A percentile compares a stretch with the other conserved stretches of the same genome.
phyloP scores from a whole-genome alignment of 805 yeast genomes.

The Metschnikowia lunata region DNA sequence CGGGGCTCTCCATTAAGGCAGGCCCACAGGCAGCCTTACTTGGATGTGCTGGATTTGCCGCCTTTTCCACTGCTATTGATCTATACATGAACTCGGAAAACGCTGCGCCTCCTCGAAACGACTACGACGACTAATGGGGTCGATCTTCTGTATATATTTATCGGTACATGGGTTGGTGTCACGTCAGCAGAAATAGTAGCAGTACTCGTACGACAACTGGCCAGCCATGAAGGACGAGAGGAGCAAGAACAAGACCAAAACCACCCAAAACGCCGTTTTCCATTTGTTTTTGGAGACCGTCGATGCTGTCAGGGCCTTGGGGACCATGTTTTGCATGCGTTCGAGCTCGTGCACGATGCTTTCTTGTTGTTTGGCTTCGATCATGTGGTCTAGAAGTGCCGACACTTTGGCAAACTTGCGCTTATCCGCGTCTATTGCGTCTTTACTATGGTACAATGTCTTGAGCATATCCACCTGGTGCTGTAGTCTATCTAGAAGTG shows the following conservation, averaged over 20 bases:
- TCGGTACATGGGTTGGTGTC: too few relatives aligned
- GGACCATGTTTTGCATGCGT: constrained; percentile 15
- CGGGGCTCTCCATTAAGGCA: constrained; percentile 84
- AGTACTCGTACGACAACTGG: constrained; percentile 34
- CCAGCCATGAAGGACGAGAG: constrained; percentile 25
- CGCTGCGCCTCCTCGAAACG: constrained; percentile 72
- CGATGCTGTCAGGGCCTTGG: background rate
- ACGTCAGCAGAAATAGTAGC: constrained; percentile 36
- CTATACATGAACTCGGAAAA: constrained; percentile 18
- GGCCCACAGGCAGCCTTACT: constrained; percentile 90
- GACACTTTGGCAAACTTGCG: constrained; percentile 5
- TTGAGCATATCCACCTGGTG: constrained; percentile 8
- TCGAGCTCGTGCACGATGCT: constrained; percentile 22
- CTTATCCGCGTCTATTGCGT: constrained; percentile 5
- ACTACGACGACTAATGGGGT: constrained; percentile 55
- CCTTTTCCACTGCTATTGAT: constrained; percentile 72
- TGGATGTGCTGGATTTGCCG: constrained; percentile 98
- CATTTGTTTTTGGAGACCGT: background rate
- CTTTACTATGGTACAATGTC: constrained; percentile 3
- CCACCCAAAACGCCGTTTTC: constrained; percentile 1
- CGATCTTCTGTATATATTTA: background rate
- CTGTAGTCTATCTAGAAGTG: constrained; percentile 9
- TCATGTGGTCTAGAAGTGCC: constrained; percentile 5
- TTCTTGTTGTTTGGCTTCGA: constrained; percentile 11
- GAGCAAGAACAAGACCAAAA: constrained; percentile 14